Evolutionary conservation across 805 yeast species (phyloP).

Genomic region (Lipomyces sp.): DNA sequence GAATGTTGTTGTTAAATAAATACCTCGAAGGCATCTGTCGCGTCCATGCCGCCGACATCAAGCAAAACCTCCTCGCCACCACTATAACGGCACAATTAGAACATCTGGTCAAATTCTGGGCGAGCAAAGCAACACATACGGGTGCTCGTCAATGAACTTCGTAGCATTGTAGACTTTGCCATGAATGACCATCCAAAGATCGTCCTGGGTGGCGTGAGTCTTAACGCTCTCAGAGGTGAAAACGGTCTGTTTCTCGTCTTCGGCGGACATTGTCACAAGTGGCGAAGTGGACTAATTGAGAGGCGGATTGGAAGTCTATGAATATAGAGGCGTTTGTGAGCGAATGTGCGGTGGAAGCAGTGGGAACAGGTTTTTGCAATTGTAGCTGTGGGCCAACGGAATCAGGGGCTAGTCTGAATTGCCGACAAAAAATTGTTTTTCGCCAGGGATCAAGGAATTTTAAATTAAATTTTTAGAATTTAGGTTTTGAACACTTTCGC

Average conservation of each 20-base stretch:
- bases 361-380: background rate
- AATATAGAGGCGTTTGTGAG: background rate
- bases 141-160: constrained; percentile 62
- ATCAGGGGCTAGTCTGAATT: too few species aligned
- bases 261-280: background rate
- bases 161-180: constrained; percentile 72
- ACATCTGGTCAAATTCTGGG: background rate
- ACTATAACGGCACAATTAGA: constrained; percentile 26
- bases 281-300: background rate
- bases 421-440: too few species aligned
- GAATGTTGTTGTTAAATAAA: constrained; percentile 29
- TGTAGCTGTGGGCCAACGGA: background rate
- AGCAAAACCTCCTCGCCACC: constrained; percentile 84
- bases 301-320: background rate
- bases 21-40: constrained; percentile 67
- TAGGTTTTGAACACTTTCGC: too few species aligned
- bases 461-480: too few species aligned
- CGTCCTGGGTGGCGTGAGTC: constrained; percentile 52
- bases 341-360: background rate
- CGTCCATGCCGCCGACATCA: constrained; percentile 83
- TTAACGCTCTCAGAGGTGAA: constrained; percentile 51
- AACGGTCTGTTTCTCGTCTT: background rate
- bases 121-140: constrained; percentile 43
- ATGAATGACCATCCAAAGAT: constrained; percentile 73
- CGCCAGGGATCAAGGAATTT: too few species aligned